These are phyloP conservation scores for Tylopilus subfusipes DNA, from an alignment of 768 basidiomycete genomes.

Conservation along the genomic window DNA sequence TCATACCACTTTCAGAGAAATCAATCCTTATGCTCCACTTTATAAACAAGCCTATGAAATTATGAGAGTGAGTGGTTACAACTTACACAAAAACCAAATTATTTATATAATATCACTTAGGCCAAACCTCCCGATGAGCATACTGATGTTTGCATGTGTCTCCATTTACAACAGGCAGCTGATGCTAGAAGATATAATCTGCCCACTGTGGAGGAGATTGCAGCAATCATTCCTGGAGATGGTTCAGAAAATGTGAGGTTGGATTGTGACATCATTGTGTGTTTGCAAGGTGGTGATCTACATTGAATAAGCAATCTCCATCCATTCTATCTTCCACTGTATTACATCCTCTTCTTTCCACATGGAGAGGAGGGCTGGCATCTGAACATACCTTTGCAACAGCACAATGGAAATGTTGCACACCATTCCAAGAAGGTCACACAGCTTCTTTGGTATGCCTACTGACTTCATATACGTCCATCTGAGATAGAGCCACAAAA, in stretches of 20 bases:
- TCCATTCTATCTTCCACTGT: slow-evolving; percentile 1
- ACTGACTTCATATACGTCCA: slow-evolving; percentile 27
- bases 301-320: slow-evolving; percentile 10
- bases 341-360: background rate
- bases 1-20: too few species aligned
- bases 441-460: slow-evolving; percentile 30
- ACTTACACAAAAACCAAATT: too few species aligned
- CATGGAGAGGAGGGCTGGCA: background rate
- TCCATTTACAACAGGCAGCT: too few species aligned
- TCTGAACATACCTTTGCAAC: background rate
- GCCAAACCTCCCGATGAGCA: too few species aligned
- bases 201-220: slow-evolving; percentile 41
- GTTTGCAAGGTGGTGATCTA: background rate
- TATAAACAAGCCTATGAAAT: too few species aligned
- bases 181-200: slow-evolving; percentile 41
- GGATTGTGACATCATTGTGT: background rate
- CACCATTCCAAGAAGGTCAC: slow-evolving; percentile 25
- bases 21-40: too few species aligned
- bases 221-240: slow-evolving; percentile 38
- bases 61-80: too few species aligned
- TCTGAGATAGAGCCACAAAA: slow-evolving; percentile 11
- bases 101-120: too few species aligned
- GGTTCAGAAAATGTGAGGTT: slow-evolving; percentile 9
- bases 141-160: too few species aligned
- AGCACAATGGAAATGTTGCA: too few species aligned